Conservation (phyloP, 2,329 filamentous ascomycete species). For the Dactylonectria estremocensis region DNA sequence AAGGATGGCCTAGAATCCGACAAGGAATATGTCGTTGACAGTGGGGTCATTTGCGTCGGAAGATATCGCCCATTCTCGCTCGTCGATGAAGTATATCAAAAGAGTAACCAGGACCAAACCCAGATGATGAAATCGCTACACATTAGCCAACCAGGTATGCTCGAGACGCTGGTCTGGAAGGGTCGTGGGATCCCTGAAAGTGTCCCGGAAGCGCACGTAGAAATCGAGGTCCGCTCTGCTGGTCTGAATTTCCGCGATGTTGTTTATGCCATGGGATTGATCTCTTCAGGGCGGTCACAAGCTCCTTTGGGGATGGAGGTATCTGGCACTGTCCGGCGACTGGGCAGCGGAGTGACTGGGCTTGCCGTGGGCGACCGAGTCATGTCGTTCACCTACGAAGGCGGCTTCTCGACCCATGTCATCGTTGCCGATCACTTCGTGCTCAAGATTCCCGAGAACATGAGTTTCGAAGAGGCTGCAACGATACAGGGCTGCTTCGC, state of each 20-base stretch:
- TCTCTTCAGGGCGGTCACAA: neutral
- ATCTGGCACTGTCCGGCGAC: conserved; percentile 4
- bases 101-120: neutral
- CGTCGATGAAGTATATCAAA: neutral
- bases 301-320: conserved; percentile 10
- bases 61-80: conserved; percentile 16
- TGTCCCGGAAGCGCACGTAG: neutral
- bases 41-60: conserved; percentile 13
- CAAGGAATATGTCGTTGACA: conserved; percentile 20
- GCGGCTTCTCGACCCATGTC: conserved; percentile 31
- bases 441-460: conserved; percentile 52
- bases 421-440: conserved; percentile 20
- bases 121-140: conserved; percentile 7
- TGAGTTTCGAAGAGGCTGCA: conserved; percentile 54
- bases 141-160: conserved; percentile 16
- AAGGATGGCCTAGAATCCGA: conserved; percentile 13
- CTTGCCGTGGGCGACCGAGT: conserved; percentile 45
- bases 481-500: conserved; percentile 51
- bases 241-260: conserved; percentile 31
- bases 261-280: conserved; percentile 23
- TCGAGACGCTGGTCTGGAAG: conserved; percentile 22
- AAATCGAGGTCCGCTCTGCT: conserved; percentile 13
- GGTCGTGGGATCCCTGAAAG: neutral
- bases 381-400: conserved; percentile 14
- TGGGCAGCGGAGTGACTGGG: conserved; percentile 10